Conservation (phyloP, 2,329 filamentous ascomycete species). For the Botrytis aclada region DNA sequence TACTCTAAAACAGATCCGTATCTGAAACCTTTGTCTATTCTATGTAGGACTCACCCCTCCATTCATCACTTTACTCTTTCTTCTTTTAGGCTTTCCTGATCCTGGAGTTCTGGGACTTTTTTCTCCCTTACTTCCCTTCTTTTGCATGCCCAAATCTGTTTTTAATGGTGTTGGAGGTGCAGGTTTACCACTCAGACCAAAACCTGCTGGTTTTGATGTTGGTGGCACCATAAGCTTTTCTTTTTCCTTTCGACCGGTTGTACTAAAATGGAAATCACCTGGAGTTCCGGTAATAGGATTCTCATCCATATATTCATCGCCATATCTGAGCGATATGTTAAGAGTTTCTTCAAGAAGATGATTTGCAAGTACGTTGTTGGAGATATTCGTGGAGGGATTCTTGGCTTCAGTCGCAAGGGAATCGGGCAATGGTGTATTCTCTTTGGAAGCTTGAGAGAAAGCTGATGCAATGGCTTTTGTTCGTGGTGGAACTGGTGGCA, state of each 20-base stretch:
- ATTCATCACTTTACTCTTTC: slow-evolving; percentile 36
- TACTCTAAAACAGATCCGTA: background rate
- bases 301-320: slow-evolving; percentile 64
- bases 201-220: slow-evolving; percentile 25
- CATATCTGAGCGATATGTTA: slow-evolving; percentile 55
- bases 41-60: slow-evolving; percentile 31
- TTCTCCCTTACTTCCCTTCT: slow-evolving; percentile 34
- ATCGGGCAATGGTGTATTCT: slow-evolving; percentile 48
- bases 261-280: slow-evolving; percentile 62
- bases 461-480: slow-evolving; percentile 28
- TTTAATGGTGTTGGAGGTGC: slow-evolving; percentile 27
- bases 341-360: slow-evolving; percentile 54
- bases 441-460: slow-evolving; percentile 34
- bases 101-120: slow-evolving; percentile 38
- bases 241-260: slow-evolving; percentile 50
- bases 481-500: slow-evolving; percentile 28
- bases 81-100: slow-evolving; percentile 39
- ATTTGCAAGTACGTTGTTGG: slow-evolving; percentile 31
- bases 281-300: slow-evolving; percentile 65
- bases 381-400: slow-evolving; percentile 11
- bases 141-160: slow-evolving; percentile 32
- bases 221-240: slow-evolving; percentile 30
- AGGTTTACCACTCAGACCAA: slow-evolving; percentile 19
- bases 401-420: slow-evolving; percentile 20
- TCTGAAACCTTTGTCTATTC: background rate